These are phyloP conservation scores for Annona cherimola DNA, from an alignment of 164 flowering plant species.

Conservation along the genomic window DNA sequence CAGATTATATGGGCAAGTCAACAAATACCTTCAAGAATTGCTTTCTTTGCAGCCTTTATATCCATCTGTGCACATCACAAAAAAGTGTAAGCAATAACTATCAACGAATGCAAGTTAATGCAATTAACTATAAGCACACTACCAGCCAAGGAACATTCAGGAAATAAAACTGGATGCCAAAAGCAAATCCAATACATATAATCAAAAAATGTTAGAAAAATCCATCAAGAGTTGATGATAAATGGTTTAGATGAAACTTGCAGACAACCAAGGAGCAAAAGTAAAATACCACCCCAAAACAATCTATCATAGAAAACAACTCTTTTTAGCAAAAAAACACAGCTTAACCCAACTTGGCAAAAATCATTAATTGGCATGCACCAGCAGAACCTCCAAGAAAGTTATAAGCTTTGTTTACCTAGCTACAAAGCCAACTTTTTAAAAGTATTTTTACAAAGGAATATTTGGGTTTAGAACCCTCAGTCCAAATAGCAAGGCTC, in stretches of 20 bases:
- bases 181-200: neutral
- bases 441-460: too few relatives aligned
- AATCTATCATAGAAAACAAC: too few relatives aligned
- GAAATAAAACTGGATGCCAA: neutral
- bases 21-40: slow-evolving; percentile 70
- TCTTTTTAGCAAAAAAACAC: neutral
- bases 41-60: slow-evolving; percentile 77
- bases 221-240: neutral
- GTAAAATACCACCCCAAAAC: too few relatives aligned
- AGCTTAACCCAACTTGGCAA: neutral
- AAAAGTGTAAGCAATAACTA: slow-evolving; percentile 10
- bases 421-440: too few relatives aligned
- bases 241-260: neutral
- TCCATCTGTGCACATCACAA: slow-evolving; percentile 53
- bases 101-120: neutral
- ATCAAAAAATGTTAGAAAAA: too few relatives aligned
- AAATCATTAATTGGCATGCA: neutral
- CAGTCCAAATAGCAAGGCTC: too few relatives aligned
- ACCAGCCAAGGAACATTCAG: neutral
- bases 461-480: too few relatives aligned
- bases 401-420: neutral
- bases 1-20: neutral
- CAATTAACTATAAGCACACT: neutral
- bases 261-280: neutral
- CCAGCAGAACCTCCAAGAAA: neutral